Evolutionary conservation across 1,284 basidiomycete genomes (phyloP), one percentile per base, ranked within the genome.

Genomic region (Lentinula novae-zelandiae): DNA sequence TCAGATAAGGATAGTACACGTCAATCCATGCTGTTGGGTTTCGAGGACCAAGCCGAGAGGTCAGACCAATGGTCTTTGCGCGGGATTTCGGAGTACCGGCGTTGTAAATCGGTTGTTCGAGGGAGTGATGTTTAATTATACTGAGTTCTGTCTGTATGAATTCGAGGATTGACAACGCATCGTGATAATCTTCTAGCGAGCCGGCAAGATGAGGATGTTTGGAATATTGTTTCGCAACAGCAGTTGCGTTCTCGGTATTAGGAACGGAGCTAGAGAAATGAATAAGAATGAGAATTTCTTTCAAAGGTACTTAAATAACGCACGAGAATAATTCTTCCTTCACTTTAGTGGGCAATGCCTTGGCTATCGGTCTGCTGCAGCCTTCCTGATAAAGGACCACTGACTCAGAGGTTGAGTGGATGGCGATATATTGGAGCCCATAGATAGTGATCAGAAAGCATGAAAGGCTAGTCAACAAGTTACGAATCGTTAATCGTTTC

Each of bases 1-100:
- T 92, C 76, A 95, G 76, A n/a, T 46, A 46, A 27, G 95, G 93
- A 71, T 89, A 94, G 73, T 95, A 95, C 51, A 81, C 77, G 67
- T 92, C 88, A 62, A 93, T 85, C 91, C 91, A 93, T 17, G 90
- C 89, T 6, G 76, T 76, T 0, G 90, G 86, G 36, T 71, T 71
- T 31, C 62, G 72, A 48, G 76, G 71, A 38, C 70, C 73, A 58
- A 68, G 66, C 55, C 67, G 73, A 49, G 72, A 77, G 2, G 81
- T 78, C 51, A 85, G 77, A 17, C 72, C 72, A 7, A 89, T 78
- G 5, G 87, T 92, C 5, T 87, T 82, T 51, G 80, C 76, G 57
- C 83, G 86, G 27, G 90, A 92, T 57, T 80, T 77, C 5, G 75
- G 66, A 5, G 87, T 81, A 20, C 90, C 90, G 34, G 89, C 89